Base-by-base conservation (phyloP, 2,329 filamentous ascomycete genomes). In the Xylaria sp. region DNA sequence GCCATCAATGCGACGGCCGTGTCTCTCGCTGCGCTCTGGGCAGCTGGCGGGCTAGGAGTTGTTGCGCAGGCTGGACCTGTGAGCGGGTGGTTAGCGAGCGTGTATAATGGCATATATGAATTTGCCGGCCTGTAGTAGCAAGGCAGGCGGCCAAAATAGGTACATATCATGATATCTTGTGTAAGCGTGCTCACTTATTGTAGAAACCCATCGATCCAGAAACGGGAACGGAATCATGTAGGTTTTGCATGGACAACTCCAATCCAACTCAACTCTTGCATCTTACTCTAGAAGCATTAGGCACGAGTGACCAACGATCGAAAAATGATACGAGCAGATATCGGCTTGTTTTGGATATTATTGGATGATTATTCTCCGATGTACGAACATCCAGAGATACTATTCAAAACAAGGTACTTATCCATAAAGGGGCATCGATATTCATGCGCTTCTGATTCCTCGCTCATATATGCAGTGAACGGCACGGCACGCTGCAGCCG, bases 1-100 rank as follows among this genome's bases (percentile, higher is more conserved):
- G 74, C 79, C 1, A 80, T 96, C 58, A 91, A 95, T 70, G 86
- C 80, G 0, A 72, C 86, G 56, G 82, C 83, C 0, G 78, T 80
- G 0, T 74, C 80, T 0, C 72, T 88, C 2, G 80, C 85, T 6
- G 81, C 76, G 0, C 58, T 92, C n/a, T 97, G 92, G 92, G 84
- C 92, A 55, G 86, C 87, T 0, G 92, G 92, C 2, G 88, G 90
- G 0, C 73, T 97, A 39, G 91, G 89, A 0, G 79, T 96, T 13
- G 85, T 96, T 7, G 91, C 88, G 2, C 80, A 83, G 63, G 89
- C 83, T 1, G 92, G 91, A 0, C 73, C 78, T 62, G 86, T 84
- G 1, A 77, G 82, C 3, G 91, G 91, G 0, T 97, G 92, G 91
- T 80, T 96, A 57, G 91, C 85, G 1, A 88, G 80, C 66, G 80